Evolutionary conservation across 2,329 filamentous ascomycete genomes (phyloP).

Genomic region (Neofusicoccum sp.): DNA sequence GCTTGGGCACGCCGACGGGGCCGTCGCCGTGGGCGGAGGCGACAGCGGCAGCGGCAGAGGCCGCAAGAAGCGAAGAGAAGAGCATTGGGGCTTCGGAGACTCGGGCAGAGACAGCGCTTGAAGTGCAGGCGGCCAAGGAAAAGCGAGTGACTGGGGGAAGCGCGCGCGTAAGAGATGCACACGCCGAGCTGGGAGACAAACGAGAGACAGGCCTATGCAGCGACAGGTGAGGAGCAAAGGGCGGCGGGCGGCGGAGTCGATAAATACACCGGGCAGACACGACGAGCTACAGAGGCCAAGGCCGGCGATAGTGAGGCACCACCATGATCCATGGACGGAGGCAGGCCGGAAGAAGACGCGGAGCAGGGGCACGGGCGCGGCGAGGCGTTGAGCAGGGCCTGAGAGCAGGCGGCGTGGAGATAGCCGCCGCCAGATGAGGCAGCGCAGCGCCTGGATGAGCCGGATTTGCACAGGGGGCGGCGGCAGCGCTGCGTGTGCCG

Average conservation of each 20-base stretch:
- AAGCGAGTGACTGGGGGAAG: slow-evolving; percentile 2
- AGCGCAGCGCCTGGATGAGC: slow-evolving; percentile 9
- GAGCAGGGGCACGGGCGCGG: slow-evolving; percentile 4
- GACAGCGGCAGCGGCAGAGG: slow-evolving; percentile 30
- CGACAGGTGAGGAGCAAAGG: not conserved
- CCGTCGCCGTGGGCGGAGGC: slow-evolving; percentile 30
- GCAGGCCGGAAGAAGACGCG: not conserved
- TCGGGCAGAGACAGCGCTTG: not conserved
- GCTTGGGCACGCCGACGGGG: slow-evolving; percentile 31
- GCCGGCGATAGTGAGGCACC: not conserved
- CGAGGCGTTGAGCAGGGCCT: not conserved
- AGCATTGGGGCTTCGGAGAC: slow-evolving; percentile 27
- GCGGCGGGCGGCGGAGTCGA: not conserved
- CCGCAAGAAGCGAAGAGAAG: slow-evolving; percentile 30
- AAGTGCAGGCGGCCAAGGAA: not conserved
- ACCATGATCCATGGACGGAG: slow-evolving; percentile 1
- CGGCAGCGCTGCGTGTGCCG: not conserved
- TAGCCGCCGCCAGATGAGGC: not conserved
- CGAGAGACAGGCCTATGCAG: not conserved
- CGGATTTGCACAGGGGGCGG: not conserved
- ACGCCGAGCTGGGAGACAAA: slow-evolving; percentile 6
- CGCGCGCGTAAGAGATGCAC: slow-evolving; percentile 1
- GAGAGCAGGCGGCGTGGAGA: not conserved
- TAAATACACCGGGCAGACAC: not conserved
- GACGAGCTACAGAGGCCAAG: not conserved